Conservation (phyloP, 2,329 filamentous ascomycete species). For the Fusarium torulosum region DNA sequence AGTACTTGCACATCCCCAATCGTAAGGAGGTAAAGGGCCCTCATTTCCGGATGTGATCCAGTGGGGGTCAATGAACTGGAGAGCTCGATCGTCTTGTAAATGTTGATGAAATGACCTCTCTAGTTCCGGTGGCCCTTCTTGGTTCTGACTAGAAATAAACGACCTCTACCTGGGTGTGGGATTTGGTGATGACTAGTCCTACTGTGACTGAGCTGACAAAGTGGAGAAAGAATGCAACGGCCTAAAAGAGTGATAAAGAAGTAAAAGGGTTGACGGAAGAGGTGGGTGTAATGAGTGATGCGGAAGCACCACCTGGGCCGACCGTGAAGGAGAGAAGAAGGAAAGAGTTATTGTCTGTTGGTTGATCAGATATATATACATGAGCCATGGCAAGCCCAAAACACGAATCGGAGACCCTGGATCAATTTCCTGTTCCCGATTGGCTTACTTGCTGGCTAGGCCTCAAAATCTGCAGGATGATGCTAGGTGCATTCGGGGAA, state of each 20-base stretch:
- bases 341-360: background rate
- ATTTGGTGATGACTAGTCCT: background rate
- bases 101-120: background rate
- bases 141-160: conserved; percentile 7
- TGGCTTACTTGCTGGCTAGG: conserved; percentile 1
- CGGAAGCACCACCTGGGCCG: conserved; percentile 16
- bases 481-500: background rate
- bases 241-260: background rate
- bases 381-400: fast-evolving
- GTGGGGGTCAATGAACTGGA: background rate
- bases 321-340: conserved; percentile 13
- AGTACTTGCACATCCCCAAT: conserved; percentile 6
- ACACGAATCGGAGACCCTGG: background rate
- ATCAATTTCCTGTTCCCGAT: background rate
- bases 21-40: conserved; percentile 6
- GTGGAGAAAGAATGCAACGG: background rate
- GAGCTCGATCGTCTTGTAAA: background rate
- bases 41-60: conserved; percentile 1
- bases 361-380: background rate
- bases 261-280: background rate
- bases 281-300: conserved; percentile 8
- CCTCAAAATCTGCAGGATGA: conserved; percentile 44
- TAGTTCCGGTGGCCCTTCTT: background rate
- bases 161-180: background rate
- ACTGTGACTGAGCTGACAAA: background rate